Base-by-base conservation (phyloP, 1,139 yeast genomes). In the Geotrichum bryndzae region DNA sequence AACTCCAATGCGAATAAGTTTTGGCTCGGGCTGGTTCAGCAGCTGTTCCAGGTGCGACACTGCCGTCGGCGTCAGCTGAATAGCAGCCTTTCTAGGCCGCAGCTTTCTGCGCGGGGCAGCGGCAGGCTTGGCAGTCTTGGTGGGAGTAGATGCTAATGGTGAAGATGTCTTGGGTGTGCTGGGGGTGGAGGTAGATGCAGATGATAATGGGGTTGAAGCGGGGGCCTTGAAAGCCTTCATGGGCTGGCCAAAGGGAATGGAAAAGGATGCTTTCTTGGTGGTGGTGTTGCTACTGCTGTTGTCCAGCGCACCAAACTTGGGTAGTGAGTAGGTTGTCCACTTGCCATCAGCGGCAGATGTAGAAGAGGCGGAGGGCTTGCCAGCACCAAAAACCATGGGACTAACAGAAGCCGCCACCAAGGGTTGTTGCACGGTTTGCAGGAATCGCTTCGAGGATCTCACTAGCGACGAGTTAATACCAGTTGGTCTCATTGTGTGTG, bases 1-100 rank as follows among this genome's bases (percentile, higher is more conserved):
- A n/a, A 95, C 98, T 4, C 98, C 96, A 25, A 94, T 87, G 69
- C 97, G 82, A 62, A 94, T 90, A 72, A 90, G 79, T 75, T 94
- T 86, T 31, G 98, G 98, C 56, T 84, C 84, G 3, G 98, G 98
- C 68, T 86, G 89, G 63, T 87, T 82, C 67, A 88, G 76, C 51
- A 94, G 79, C 1, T 80, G 83, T 63, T 78, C 78, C 65, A 94
- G 78, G 74, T 94, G 97, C 6, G 75, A 74, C 3, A 90, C 78
- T 0, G 98, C 98, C 59, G 79, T 82, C 3, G 89, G 82, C 0
- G 94, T 80, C 60, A 94, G 80, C 3, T 95, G 82, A 58, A 94
- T 90, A 61, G 94, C 86, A 1, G 97, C 96, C 76, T 90, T 94
- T 68, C 91, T 82, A 2, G 98, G 97, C 69, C 85, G 84, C 64